phyloP scores from a whole-genome alignment of 257 asterid genomes.

The Cynanchum wilfordii region DNA sequence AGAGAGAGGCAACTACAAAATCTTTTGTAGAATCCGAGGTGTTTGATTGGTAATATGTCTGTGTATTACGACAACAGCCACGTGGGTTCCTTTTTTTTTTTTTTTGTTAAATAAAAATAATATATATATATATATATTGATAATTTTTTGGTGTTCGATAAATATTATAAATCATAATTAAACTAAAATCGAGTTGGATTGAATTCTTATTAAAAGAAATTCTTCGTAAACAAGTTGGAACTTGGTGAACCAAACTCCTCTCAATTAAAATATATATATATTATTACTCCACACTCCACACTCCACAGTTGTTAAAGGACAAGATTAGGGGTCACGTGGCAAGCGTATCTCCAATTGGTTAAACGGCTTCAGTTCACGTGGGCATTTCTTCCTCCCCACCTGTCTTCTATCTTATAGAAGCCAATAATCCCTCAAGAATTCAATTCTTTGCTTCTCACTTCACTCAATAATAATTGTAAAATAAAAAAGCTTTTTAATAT shows the following conservation, averaged over 20 bases:
- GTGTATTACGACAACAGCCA: background rate
- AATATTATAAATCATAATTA: no score
- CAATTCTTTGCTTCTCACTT: background rate
- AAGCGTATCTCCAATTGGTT: background rate
- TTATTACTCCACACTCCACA: no score
- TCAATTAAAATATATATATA: no score
- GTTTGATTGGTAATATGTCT: background rate
- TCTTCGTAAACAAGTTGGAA: no score
- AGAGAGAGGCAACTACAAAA: background rate
- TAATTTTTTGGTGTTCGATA: no score
- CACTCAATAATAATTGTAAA: no score
- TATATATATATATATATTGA: no score
- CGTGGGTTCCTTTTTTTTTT: background rate
- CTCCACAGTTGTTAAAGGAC: background rate
- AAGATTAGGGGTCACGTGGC: background rate
- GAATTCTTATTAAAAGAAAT: no score
- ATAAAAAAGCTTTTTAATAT: no score
- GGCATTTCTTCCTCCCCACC: background rate
- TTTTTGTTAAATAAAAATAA: background rate
- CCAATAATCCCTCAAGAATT: background rate
- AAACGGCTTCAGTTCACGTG: background rate
- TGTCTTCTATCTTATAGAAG: background rate
- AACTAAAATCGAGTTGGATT: no score
- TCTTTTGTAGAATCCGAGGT: background rate
- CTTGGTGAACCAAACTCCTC: no score